Conservation (phyloP, 805 yeast species). For the Yamadazyma phyllophila region DNA sequence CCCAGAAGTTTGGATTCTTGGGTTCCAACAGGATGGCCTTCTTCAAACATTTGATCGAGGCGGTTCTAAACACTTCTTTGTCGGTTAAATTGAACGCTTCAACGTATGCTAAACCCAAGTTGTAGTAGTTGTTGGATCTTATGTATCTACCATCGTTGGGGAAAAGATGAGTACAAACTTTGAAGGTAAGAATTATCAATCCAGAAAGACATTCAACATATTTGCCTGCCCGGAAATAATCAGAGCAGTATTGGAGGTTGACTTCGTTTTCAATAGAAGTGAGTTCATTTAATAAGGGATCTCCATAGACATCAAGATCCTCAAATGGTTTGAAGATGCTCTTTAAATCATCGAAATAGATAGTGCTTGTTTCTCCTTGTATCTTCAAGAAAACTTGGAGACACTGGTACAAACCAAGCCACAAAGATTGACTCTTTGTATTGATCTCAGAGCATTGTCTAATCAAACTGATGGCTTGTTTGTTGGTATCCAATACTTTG, state of each 20-base stretch:
- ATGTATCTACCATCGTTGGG: constrained; percentile 46
- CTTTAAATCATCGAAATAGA: constrained; percentile 43
- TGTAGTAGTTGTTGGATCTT: constrained; percentile 56
- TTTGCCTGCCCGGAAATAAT: constrained; percentile 14
- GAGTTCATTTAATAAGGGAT: constrained; percentile 23
- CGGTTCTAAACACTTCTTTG: constrained; percentile 34
- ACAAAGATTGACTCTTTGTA: constrained; percentile 48
- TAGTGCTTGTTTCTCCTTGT: constrained; percentile 47
- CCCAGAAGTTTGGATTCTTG: constrained; percentile 73
- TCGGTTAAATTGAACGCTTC: constrained; percentile 33
- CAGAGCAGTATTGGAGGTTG: constrained; percentile 20
- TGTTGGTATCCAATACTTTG: constrained; percentile 53
- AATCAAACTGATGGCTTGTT: constrained; percentile 46
- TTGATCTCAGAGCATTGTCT: constrained; percentile 35
- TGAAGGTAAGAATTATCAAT: constrained; percentile 46
- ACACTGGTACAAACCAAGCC: constrained; percentile 66
- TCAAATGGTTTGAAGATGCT: constrained; percentile 19
- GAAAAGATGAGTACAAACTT: constrained; percentile 40
- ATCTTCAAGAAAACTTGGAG: constrained; percentile 52
- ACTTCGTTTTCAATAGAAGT: constrained; percentile 9
- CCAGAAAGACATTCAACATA: constrained; percentile 32
- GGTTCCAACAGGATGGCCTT: constrained; percentile 71
- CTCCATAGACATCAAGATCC: constrained; percentile 3
- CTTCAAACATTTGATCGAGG: constrained; percentile 58
- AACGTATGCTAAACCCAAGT: constrained; percentile 67